Evolutionary conservation across 176 grass and related monocot species (phyloP).

Genomic region (Saccharum spontaneum): DNA sequence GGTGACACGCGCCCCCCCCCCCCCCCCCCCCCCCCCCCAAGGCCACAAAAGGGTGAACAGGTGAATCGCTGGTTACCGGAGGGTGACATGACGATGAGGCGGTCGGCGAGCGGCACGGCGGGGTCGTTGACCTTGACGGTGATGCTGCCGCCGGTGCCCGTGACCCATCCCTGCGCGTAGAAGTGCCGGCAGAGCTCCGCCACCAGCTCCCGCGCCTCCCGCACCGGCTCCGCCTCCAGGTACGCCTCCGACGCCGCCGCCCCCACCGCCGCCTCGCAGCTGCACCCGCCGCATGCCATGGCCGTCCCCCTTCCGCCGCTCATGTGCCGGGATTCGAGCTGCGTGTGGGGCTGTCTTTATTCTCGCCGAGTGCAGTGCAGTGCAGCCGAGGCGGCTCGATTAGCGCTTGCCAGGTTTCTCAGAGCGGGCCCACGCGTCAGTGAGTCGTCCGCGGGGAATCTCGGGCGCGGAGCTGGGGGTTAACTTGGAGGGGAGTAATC

Average conservation of each 20-base stretch:
- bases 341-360: not conserved
- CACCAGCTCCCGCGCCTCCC: slow-evolving; percentile 76
- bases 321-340: not conserved
- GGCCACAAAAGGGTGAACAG: not conserved
- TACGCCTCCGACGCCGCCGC: slow-evolving; percentile 51
- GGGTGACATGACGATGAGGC: slow-evolving; percentile 86
- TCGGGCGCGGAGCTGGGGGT: not conserved
- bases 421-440: not conserved
- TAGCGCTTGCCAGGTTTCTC: not conserved
- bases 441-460: not conserved
- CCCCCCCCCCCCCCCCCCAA: too few species aligned
- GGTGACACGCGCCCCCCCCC: not conserved
- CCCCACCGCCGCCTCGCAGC: slow-evolving; percentile 23
- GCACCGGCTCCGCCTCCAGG: slow-evolving; percentile 50
- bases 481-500: not conserved
- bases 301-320: not conserved
- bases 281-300: slow-evolving; percentile 33
- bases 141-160: slow-evolving; percentile 76
- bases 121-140: slow-evolving; percentile 89
- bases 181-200: slow-evolving; percentile 92
- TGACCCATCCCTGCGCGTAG: slow-evolving; percentile 87
- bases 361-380: not conserved
- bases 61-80: slow-evolving; percentile 50
- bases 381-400: slow-evolving; percentile 7
- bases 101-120: slow-evolving; percentile 53